Conservation (phyloP, 2,329 filamentous ascomycete genomes). For the Pyrenophora seminiperda region DNA sequence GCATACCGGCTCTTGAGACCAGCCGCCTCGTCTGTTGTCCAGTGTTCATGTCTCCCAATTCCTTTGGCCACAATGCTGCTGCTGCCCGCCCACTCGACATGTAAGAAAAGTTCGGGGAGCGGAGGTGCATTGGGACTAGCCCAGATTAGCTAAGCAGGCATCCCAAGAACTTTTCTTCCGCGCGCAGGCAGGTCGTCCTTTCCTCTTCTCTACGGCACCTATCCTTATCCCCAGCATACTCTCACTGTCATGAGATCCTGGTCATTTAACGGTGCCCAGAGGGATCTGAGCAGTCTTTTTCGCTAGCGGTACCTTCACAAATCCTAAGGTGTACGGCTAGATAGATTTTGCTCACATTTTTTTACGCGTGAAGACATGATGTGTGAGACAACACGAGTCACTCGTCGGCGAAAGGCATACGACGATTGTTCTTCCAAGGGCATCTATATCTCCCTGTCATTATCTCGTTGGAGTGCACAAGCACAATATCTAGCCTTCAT, state of each 20-base stretch:
- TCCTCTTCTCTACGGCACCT: conserved; percentile 66
- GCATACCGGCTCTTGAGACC: conserved; percentile 48
- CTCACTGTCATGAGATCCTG: conserved; percentile 67
- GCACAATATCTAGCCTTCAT: too few relatives aligned
- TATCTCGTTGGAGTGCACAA: too few relatives aligned
- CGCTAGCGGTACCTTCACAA: conserved; percentile 92
- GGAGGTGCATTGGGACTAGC: conserved; percentile 38
- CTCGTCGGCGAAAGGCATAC: too few relatives aligned
- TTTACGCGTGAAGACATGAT: conserved; percentile 6
- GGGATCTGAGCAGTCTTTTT: conserved; percentile 80
- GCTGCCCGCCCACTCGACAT: conserved; percentile 13
- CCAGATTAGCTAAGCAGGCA: conserved; percentile 20
- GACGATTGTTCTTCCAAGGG: too few relatives aligned
- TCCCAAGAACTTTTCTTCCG: conserved; percentile 26
- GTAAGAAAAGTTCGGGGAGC: conserved; percentile 39
- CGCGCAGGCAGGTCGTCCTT: conserved; percentile 31
- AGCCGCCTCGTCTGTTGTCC: conserved; percentile 53
- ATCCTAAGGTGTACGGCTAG: conserved; percentile 86
- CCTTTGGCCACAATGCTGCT: conserved; percentile 14
- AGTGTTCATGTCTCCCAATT: conserved; percentile 47
- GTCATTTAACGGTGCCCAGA: conserved; percentile 95
- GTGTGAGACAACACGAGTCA: not conserved
- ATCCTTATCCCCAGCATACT: conserved; percentile 93
- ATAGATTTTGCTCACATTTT: conserved; percentile 89
- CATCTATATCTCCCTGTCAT: too few relatives aligned